Conservation (phyloP, 2,329 filamentous ascomycete species). For the Fusarium sp. region DNA sequence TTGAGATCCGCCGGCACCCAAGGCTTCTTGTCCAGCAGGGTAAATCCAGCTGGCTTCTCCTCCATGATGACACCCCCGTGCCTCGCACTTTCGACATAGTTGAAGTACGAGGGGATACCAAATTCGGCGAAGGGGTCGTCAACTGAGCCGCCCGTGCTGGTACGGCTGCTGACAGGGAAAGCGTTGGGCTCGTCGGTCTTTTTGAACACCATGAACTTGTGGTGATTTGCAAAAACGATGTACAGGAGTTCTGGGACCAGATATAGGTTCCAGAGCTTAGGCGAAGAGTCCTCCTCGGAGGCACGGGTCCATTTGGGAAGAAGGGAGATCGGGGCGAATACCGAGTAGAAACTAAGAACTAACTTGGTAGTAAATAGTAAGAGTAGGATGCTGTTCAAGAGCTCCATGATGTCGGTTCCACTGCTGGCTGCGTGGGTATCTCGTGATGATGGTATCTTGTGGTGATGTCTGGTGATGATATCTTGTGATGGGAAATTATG, state of each 20-base stretch:
- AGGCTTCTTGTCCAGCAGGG: neutral
- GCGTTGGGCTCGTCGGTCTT: neutral
- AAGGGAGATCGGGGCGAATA: neutral
- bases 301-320: neutral
- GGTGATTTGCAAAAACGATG: neutral
- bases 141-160: neutral
- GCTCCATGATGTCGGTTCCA: neutral
- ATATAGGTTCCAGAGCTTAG: neutral
- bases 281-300: neutral
- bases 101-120: neutral
- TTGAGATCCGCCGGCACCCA: neutral
- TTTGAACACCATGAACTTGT: neutral
- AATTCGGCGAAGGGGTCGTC: neutral
- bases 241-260: neutral
- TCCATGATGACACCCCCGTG: neutral
- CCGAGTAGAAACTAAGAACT: neutral
- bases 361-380: neutral
- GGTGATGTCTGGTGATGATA: neutral
- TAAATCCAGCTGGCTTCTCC: slow-evolving; percentile 3
- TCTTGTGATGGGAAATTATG: neutral
- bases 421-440: neutral
- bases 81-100: neutral
- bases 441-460: neutral
- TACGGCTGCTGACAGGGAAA: neutral
- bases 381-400: neutral